Conservation (phyloP, 768 basidiomycete genomes). For the Collybiopsis confluens region DNA sequence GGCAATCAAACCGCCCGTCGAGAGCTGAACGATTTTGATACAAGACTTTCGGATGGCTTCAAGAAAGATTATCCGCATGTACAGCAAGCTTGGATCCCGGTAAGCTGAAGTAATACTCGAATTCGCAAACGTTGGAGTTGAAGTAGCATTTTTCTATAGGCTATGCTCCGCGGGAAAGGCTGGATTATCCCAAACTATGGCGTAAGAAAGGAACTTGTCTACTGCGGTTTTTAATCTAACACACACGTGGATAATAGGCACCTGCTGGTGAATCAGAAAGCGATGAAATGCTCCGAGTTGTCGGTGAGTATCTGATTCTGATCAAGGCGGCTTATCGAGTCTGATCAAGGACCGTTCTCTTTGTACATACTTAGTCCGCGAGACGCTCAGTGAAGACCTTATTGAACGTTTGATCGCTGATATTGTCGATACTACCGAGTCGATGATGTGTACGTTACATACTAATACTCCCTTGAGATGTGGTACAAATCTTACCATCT, state of each 20-base stretch:
- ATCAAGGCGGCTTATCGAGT: neutral
- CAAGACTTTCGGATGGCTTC: slow-evolving; percentile 46
- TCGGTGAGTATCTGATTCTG: slow-evolving; percentile 28
- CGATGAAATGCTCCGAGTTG: slow-evolving; percentile 60
- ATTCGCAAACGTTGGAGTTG: slow-evolving; percentile 7
- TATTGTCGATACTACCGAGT: slow-evolving; percentile 43
- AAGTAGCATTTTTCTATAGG: slow-evolving; percentile 18
- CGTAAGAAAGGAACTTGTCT: slow-evolving; percentile 15
- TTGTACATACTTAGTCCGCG: slow-evolving; percentile 47
- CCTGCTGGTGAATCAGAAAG: slow-evolving; percentile 45
- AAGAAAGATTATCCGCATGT: slow-evolving; percentile 47
- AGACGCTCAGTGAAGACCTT: slow-evolving; percentile 50
- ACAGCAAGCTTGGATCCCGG: slow-evolving; percentile 50
- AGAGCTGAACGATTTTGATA: slow-evolving; percentile 11
- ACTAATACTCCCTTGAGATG: no score
- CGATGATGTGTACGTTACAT: slow-evolving; percentile 35
- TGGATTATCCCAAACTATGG: slow-evolving; percentile 65
- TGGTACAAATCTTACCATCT: no score
- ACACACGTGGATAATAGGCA: slow-evolving; percentile 32
- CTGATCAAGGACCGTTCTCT: no score
- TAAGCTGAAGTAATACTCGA: slow-evolving; percentile 9
- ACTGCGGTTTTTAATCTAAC: no score
- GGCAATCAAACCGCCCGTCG: slow-evolving; percentile 4
- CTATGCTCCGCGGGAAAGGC: slow-evolving; percentile 43
- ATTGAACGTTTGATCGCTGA: slow-evolving; percentile 48